Base-by-base conservation (phyloP, 2,329 filamentous ascomycete species). In the Periconia macrospinosa region DNA sequence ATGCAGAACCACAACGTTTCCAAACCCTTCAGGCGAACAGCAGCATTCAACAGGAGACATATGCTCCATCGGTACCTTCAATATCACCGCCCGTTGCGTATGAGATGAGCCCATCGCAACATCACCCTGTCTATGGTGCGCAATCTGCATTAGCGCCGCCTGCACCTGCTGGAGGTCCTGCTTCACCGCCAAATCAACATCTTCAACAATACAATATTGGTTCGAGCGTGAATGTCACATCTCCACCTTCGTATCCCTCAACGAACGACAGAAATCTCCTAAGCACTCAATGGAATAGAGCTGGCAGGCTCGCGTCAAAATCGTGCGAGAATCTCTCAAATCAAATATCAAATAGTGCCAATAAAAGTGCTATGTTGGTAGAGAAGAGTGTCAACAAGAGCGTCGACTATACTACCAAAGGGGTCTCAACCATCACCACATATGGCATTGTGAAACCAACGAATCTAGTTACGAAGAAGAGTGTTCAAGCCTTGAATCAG, bases 401-500 rank as follows among this genome's bases (percentile, higher is more conserved):
- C 20, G 46, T 49, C 6, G 53, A 52, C 8, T 15, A 42, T 9
- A 47, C 59, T 2, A 54, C 49, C 17, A 60, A 55, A 37, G 54
- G 61, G 33, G 56, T 57, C 8, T 63, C 60, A 10, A 67, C 62
- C 33, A 30, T 72, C 33, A 67, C 66, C 5, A 59, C 61, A 9
- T 63, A 66, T 40, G 68, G 60, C 41, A 66, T 72, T 23, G 69
- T 72, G 54, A 59, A 58, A 33, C 68, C 69, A 10, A 67, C 68
- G 7, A 57, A 61, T 41, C 57, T 65, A 8, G 57, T 70, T 11
- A 64, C 63, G 14, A 68, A 67, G 46, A 72, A 67, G 50, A 71
- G 68, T 44, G 73, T 70, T 46, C 67, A 71, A 42, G 69, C 68
- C 44, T 60, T 78, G 49, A 75, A 68, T 50, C 76, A 71, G 57